phyloP scores from a whole-genome alignment of 495 filamentous ascomycete genomes.

The Aspergillus ostianus region DNA sequence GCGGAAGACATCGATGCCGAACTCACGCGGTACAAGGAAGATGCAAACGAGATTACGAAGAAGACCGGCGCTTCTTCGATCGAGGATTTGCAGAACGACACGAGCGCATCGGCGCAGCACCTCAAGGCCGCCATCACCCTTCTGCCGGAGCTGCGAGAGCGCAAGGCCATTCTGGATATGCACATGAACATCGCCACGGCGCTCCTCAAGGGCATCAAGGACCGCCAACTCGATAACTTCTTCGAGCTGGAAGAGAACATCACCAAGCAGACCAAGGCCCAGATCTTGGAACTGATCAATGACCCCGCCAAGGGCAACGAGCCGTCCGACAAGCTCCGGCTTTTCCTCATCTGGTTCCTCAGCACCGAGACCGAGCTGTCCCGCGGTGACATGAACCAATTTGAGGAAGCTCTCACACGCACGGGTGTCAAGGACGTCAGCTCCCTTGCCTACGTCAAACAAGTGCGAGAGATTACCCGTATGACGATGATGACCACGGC shows the following conservation, averaged over 20 bases:
- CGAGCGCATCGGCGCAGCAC: conserved; percentile 83
- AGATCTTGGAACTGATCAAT: conserved; percentile 85
- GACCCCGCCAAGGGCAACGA: conserved; percentile 78
- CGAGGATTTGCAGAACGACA: conserved; percentile 90
- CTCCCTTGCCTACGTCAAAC: conserved; percentile 79
- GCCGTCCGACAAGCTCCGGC: conserved; percentile 80
- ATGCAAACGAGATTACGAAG: conserved; percentile 89
- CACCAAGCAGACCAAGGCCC: conserved; percentile 84
- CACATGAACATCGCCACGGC: conserved; percentile 98
- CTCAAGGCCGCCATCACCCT: conserved; percentile 93
- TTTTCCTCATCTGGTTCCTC: conserved; percentile 97
- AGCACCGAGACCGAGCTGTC: conserved; percentile 89
- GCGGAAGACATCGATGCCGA: conserved; percentile 95
- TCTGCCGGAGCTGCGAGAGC: conserved; percentile 86
- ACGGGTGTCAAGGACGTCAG: conserved; percentile 69
- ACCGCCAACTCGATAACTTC: conserved; percentile 91
- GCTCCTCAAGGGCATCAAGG: conserved; percentile 84
- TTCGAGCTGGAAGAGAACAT: conserved; percentile 95
- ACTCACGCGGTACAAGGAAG: conserved; percentile 90
- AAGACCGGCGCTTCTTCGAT: conserved; percentile 92
- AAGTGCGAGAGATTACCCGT: conserved; percentile 91
- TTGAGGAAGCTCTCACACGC: conserved; percentile 79
- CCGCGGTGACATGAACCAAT: conserved; percentile 76
- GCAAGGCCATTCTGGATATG: conserved; percentile 91
- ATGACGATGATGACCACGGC: conserved; percentile 99